A percentile compares a stretch with the other conserved stretches of the same genome.
Conservation (phyloP, 768 basidiomycete genomes). For the Terana coerulea region DNA sequence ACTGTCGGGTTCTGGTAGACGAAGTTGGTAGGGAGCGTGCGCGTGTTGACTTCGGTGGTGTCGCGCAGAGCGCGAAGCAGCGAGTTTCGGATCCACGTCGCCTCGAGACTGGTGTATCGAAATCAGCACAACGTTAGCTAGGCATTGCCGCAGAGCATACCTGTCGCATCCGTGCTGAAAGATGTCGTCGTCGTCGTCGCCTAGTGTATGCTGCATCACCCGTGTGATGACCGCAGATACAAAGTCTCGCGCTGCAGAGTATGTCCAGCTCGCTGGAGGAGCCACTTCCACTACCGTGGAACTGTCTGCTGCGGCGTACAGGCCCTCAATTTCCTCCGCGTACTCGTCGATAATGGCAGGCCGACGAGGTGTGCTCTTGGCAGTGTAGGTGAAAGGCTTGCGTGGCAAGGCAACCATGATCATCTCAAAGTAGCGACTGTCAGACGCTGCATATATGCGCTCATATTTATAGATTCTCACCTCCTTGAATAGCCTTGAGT, state of each 20-base stretch:
- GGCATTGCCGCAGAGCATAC: conserved; percentile 19
- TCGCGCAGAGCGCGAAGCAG: conserved; percentile 25
- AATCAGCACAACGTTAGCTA: neutral
- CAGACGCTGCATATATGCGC: neutral
- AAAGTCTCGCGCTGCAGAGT: conserved; percentile 22
- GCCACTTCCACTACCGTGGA: conserved; percentile 27
- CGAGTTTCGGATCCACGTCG: conserved; percentile 31
- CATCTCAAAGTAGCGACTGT: conserved; percentile 29
- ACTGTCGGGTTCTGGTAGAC: conserved; percentile 41
- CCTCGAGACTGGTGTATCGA: conserved; percentile 27
- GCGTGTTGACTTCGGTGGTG: conserved; percentile 13
- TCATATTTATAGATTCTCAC: conserved; percentile 22
- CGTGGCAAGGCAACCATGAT: conserved; percentile 35
- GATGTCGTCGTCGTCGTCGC: conserved; percentile 34
- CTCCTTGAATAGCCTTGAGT: conserved; percentile 46
- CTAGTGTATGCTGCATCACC: conserved; percentile 26
- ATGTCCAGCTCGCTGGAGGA: conserved; percentile 25
- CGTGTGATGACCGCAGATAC: conserved; percentile 30
- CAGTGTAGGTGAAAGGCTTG: conserved; percentile 41
- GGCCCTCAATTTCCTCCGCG: conserved; percentile 34
- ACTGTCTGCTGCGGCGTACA: conserved; percentile 32
- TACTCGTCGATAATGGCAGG: conserved; percentile 35
- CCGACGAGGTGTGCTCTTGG: conserved; percentile 37
- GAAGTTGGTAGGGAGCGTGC: conserved; percentile 25
- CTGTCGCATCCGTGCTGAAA: conserved; percentile 40